A percentile compares a stretch with the other conserved stretches of the same genome.
Conservation (phyloP, 1,284 basidiomycete genomes). For the Baeospora myosura region DNA sequence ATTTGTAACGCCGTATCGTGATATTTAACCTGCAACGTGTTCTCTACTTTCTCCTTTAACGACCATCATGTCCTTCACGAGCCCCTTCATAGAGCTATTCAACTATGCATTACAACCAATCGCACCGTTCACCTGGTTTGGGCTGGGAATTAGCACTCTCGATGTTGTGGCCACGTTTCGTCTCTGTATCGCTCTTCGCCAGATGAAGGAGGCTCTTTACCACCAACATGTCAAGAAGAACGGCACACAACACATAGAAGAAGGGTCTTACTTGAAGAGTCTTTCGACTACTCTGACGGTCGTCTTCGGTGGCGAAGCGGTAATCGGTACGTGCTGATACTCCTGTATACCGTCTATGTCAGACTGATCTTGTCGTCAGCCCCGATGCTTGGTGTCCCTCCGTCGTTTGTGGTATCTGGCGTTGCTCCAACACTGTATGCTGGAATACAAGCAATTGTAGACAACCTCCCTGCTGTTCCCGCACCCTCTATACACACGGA, state of each 20-base stretch:
- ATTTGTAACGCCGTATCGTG: no score
- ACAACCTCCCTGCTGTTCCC: constrained; percentile 51
- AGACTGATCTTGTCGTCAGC: constrained; percentile 27
- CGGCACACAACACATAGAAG: constrained; percentile 29
- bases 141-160: constrained; percentile 47
- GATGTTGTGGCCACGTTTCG: constrained; percentile 61
- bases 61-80: constrained; percentile 24
- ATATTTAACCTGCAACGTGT: no score
- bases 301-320: constrained; percentile 68
- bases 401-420: constrained; percentile 67
- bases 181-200: constrained; percentile 59
- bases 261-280: constrained; percentile 50
- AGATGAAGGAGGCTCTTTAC: constrained; percentile 48
- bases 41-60: background rate
- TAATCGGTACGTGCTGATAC: constrained; percentile 40
- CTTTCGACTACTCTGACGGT: constrained; percentile 51
- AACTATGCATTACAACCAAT: constrained; percentile 51
- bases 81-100: constrained; percentile 47
- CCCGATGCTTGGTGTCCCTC: constrained; percentile 53
- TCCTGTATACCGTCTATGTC: constrained; percentile 7
- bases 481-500: constrained; percentile 44
- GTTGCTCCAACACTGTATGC: constrained; percentile 50
- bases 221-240: constrained; percentile 35
- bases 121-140: constrained; percentile 63
- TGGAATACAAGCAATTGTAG: constrained; percentile 48